These are phyloP conservation scores for Penicillium angulare DNA, from an alignment of 495 filamentous ascomycete genomes.

Conservation along the genomic window DNA sequence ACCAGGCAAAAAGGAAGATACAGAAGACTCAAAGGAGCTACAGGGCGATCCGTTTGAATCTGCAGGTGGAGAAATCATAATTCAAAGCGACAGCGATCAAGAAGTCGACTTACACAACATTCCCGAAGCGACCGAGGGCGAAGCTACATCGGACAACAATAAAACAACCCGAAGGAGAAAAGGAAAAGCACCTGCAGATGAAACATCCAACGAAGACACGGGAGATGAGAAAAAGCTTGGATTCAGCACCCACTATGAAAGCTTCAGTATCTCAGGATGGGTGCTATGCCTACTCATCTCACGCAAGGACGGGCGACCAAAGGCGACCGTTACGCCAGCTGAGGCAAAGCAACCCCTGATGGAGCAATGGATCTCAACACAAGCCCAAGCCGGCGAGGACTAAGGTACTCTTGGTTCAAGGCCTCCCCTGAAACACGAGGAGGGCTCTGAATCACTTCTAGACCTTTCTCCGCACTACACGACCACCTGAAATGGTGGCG, in stretches of 20 bases:
- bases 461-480: constrained; percentile 7
- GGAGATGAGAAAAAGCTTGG: constrained; percentile 83
- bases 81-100: constrained; percentile 41
- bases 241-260: constrained; percentile 84
- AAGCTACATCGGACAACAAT: neutral
- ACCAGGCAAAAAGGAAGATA: constrained; percentile 47
- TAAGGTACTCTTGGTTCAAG: constrained; percentile 13
- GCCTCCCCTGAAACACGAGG: neutral
- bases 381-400: constrained; percentile 52
- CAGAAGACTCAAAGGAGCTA: constrained; percentile 50
- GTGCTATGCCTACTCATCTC: constrained; percentile 90
- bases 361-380: constrained; percentile 90
- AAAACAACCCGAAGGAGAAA: constrained; percentile 9
- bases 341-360: constrained; percentile 68
- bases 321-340: constrained; percentile 25
- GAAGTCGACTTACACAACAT: constrained; percentile 37
- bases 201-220: neutral
- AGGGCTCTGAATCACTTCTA: constrained; percentile 1
- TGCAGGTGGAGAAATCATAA: constrained; percentile 36
- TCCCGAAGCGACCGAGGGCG: constrained; percentile 26
- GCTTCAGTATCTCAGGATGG: constrained; percentile 90
- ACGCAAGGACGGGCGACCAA: constrained; percentile 51
- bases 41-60: constrained; percentile 47
- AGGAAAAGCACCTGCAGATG: neutral
- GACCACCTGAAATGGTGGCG: constrained; percentile 12